Percentiles rank a stretch among this genome's conserved stretches.
Evolutionary conservation across 148 eudicot species (phyloP).

Genomic region (Nepenthes gracilis): DNA sequence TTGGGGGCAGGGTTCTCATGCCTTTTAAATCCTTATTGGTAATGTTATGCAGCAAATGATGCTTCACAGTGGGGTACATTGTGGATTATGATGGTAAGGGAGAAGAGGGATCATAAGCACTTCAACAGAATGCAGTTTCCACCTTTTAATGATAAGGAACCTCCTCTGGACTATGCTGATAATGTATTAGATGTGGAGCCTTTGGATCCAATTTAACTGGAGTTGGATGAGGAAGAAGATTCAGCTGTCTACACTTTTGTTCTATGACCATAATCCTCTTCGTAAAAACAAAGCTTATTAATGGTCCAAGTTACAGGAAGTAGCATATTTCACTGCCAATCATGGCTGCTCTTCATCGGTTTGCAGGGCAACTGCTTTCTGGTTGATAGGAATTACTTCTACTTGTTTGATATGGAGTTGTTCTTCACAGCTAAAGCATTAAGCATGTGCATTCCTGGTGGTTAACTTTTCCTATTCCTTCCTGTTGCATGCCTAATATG

Average conservation of each 20-base stretch:
- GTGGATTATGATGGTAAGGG: constrained; percentile 99
- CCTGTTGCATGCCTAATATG: too few species aligned
- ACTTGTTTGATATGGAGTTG: constrained; percentile 97
- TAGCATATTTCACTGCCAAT: constrained; percentile 98
- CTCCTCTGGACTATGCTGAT: constrained; percentile 97
- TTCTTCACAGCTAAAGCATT: constrained; percentile 96
- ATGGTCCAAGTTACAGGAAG: constrained; percentile 91
- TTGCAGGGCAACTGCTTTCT: constrained; percentile 94
- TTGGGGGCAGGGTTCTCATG: too few species aligned
- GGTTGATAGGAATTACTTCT: constrained; percentile 88
- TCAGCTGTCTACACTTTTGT: constrained; percentile 89
- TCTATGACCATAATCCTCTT: constrained; percentile 94
- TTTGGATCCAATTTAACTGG: constrained; percentile 88
- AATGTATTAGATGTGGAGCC: constrained; percentile 98
- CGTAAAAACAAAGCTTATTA: constrained; percentile 90
- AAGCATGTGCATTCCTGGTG: constrained; percentile 99
- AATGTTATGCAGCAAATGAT: not conserved
- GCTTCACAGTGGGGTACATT: constrained; percentile 82
- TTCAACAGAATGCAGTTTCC: constrained; percentile 98
- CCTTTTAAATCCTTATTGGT: not conserved
- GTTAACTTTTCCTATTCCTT: not conserved
- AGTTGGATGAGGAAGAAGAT: constrained; percentile 95
- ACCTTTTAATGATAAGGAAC: constrained; percentile 98
- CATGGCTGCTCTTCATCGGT: constrained; percentile 95
- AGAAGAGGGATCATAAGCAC: constrained; percentile 90